Conservation (phyloP, 2,329 filamentous ascomycete species). For the Lecanicillium sp. region DNA sequence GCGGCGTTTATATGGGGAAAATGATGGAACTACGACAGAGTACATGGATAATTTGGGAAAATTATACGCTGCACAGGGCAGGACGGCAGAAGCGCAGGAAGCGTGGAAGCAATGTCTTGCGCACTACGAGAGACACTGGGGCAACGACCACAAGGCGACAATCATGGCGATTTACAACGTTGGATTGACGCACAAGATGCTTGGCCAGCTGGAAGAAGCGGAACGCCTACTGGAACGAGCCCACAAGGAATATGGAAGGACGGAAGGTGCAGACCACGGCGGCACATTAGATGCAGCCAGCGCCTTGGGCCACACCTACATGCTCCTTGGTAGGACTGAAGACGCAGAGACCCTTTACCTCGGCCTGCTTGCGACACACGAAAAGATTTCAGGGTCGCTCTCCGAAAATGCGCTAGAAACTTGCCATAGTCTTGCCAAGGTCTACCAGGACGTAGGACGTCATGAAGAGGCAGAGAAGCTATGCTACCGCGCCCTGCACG, state of each 20-base stretch:
- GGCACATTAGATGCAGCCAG: neutral
- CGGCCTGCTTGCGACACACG: neutral
- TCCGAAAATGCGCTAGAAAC: neutral
- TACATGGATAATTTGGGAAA: slow-evolving; percentile 1
- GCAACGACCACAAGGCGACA: neutral
- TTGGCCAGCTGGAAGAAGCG: neutral
- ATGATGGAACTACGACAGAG: slow-evolving; percentile 1
- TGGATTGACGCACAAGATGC: slow-evolving; percentile 4
- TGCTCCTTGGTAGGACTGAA: neutral
- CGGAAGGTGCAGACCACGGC: neutral
- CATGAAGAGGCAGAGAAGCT: neutral
- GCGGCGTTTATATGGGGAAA: neutral
- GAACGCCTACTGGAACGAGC: neutral
- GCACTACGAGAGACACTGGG: neutral
- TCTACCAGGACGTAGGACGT: neutral
- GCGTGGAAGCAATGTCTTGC: neutral
- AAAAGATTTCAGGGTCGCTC: neutral
- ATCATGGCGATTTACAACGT: slow-evolving; percentile 1
- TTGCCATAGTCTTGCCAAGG: slow-evolving; percentile 6
- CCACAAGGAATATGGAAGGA: neutral
- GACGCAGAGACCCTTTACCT: neutral
- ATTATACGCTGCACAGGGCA: slow-evolving; percentile 1
- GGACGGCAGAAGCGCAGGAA: neutral
- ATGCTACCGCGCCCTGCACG: neutral
- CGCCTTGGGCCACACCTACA: neutral